Evolutionary conservation across 1,139 yeast genomes (phyloP).

Genomic region (Candida dubliniensis): DNA sequence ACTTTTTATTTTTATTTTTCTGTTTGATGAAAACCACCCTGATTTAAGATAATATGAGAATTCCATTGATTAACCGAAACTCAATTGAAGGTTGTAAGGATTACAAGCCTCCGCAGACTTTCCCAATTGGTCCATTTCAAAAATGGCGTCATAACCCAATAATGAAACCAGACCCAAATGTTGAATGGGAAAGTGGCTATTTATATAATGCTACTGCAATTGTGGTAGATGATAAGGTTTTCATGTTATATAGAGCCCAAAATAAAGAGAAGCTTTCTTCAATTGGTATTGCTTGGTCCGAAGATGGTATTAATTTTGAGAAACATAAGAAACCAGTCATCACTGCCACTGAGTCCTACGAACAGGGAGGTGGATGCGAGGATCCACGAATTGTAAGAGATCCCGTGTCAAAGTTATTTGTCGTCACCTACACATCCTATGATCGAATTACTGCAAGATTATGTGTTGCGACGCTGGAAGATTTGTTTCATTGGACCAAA

Average conservation of each 20-base stretch:
- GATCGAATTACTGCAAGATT: slow-evolving; percentile 37
- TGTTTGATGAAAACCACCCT: no score
- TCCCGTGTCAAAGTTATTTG: slow-evolving; percentile 34
- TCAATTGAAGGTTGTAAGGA: slow-evolving; percentile 34
- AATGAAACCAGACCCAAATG: slow-evolving; percentile 38
- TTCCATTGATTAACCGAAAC: slow-evolving; percentile 29
- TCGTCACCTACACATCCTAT: slow-evolving; percentile 46
- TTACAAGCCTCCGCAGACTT: slow-evolving; percentile 36
- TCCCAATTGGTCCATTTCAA: slow-evolving; percentile 46
- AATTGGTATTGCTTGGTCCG: slow-evolving; percentile 45
- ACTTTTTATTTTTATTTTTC: no score
- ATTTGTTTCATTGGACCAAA: slow-evolving; percentile 43
- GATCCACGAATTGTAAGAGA: slow-evolving; percentile 47
- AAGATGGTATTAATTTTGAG: slow-evolving; percentile 37
- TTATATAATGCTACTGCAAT: slow-evolving; percentile 48
- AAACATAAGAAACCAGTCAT: slow-evolving; percentile 36
- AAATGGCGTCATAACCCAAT: slow-evolving; percentile 41
- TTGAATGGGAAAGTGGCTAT: slow-evolving; percentile 43
- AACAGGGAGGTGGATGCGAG: slow-evolving; percentile 44
- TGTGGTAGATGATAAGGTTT: slow-evolving; percentile 40
- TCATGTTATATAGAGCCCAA: slow-evolving; percentile 43
- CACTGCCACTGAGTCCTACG: slow-evolving; percentile 42
- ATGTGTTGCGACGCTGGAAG: slow-evolving; percentile 43
- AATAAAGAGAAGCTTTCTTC: slow-evolving; percentile 34
- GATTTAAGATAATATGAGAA: slow-evolving; percentile 21